phyloP scores from a whole-genome alignment of 768 basidiomycete genomes.

The Rhizopogon sp. region DNA sequence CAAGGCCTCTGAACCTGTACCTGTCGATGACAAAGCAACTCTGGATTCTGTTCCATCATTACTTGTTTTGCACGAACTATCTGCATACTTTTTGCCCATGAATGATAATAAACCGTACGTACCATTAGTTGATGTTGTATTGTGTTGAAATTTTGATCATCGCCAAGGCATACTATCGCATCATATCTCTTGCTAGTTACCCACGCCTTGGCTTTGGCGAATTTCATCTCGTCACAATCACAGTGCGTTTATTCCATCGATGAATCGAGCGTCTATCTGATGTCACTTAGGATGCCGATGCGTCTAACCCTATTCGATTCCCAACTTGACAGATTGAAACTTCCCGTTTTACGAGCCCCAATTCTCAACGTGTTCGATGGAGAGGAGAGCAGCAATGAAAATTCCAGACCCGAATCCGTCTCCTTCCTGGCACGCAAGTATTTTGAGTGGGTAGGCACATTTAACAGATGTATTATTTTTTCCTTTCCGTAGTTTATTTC shows the following conservation, averaged over 20 bases:
- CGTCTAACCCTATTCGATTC: conserved; percentile 59
- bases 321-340: conserved; percentile 40
- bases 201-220: conserved; percentile 39
- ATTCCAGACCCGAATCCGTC: conserved; percentile 29
- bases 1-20: conserved; percentile 14
- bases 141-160: not conserved
- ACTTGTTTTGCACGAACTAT: conserved; percentile 58
- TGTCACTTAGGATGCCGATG: conserved; percentile 9
- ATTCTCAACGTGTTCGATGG: conserved; percentile 8
- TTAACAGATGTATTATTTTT: conserved; percentile 35
- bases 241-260: conserved; percentile 10
- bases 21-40: conserved; percentile 27
- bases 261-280: not conserved
- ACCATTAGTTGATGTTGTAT: not conserved
- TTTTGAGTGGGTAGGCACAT: conserved; percentile 47
- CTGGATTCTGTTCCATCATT: conserved; percentile 40
- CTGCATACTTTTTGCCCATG: conserved; percentile 42
- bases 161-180: conserved; percentile 33
- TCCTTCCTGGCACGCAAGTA: conserved; percentile 43
- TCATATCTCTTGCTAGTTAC: conserved; percentile 49
- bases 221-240: conserved; percentile 27
- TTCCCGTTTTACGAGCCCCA: conserved; percentile 40
- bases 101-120: conserved; percentile 20
- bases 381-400: conserved; percentile 14
- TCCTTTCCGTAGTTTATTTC: not conserved